Conservation (phyloP, 2,329 filamentous ascomycete genomes). For the Colletotrichum sublineola region DNA sequence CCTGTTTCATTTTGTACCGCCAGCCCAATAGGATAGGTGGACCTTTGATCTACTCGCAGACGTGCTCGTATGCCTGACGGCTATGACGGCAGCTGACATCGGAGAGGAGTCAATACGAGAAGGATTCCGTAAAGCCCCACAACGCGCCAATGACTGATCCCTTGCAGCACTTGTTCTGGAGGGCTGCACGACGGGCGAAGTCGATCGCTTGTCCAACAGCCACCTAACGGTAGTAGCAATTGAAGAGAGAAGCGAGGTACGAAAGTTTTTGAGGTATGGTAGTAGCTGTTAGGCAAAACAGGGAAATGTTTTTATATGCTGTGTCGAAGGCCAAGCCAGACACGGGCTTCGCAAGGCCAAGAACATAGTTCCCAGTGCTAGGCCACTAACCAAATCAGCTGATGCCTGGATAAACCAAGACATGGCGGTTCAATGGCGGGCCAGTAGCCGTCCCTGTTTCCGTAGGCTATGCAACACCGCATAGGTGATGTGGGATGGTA, state of each 20-base stretch:
- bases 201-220: too few species aligned
- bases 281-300: too few species aligned
- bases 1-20: background rate
- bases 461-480: background rate
- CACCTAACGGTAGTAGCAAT: background rate
- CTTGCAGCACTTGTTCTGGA: background rate
- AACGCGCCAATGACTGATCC: background rate
- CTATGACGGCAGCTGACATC: background rate
- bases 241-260: background rate
- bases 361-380: background rate
- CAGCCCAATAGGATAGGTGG: background rate
- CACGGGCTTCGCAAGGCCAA: background rate
- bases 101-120: background rate
- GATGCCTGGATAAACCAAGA: background rate
- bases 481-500: background rate
- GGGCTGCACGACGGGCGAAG: background rate
- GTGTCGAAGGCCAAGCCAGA: too few species aligned
- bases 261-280: background rate
- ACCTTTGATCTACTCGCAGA: background rate
- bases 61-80: background rate
- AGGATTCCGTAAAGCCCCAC: background rate
- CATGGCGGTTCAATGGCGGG: too few species aligned
- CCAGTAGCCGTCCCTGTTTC: background rate
- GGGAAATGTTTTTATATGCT: too few species aligned
- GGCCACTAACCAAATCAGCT: background rate